Conservation (phyloP, 2,329 filamentous ascomycete species). For the Apiospora pterosperma region DNA sequence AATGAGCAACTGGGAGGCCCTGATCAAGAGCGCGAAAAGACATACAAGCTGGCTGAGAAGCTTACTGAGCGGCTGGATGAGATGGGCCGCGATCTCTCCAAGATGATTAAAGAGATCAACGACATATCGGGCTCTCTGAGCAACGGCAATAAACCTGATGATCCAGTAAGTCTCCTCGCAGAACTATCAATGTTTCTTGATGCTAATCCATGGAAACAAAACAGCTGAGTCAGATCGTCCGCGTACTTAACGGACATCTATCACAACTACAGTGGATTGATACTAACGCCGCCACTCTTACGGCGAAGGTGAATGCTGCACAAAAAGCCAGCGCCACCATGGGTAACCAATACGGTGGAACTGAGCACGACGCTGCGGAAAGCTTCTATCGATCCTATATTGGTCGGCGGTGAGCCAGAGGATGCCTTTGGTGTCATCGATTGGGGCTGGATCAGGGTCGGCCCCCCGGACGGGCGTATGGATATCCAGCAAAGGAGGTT, state of each 20-base stretch:
- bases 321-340: slow-evolving; percentile 73
- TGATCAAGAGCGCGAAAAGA: slow-evolving; percentile 92
- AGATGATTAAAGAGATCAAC: slow-evolving; percentile 99
- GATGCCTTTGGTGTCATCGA: background rate
- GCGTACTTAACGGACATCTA: slow-evolving; percentile 90
- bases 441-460: background rate
- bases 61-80: slow-evolving; percentile 87
- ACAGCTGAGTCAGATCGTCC: slow-evolving; percentile 90
- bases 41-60: slow-evolving; percentile 94
- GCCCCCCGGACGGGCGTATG: background rate
- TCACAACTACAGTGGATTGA: slow-evolving; percentile 93
- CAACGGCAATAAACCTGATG: slow-evolving; percentile 85
- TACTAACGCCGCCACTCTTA: slow-evolving; percentile 73
- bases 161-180: slow-evolving; percentile 64
- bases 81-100: slow-evolving; percentile 86
- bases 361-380: slow-evolving; percentile 71
- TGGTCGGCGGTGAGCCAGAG: slow-evolving; percentile 49
- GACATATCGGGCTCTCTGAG: slow-evolving; percentile 82
- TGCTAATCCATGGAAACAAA: slow-evolving; percentile 33
- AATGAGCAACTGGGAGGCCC: slow-evolving; percentile 78
- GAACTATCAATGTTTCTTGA: slow-evolving; percentile 16
- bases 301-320: slow-evolving; percentile 76
- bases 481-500: background rate
- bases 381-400: slow-evolving; percentile 90
- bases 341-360: slow-evolving; percentile 53